phyloP scores from a whole-genome alignment of 2,329 filamentous ascomycete species.

The Paraphoma chrysanthemicola region DNA sequence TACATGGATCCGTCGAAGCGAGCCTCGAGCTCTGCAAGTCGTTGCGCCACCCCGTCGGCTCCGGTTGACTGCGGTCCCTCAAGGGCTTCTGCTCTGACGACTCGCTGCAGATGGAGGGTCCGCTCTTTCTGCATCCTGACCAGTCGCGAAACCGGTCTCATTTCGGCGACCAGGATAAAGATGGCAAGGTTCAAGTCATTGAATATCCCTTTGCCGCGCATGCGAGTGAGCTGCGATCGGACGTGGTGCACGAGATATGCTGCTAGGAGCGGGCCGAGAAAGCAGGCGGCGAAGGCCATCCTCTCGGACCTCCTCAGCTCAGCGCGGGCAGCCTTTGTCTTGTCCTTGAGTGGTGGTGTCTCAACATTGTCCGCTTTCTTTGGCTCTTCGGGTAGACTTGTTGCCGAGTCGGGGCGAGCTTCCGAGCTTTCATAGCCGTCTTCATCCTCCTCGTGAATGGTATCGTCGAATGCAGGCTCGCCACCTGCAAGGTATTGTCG shows the following conservation, averaged over 20 bases:
- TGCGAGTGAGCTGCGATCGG: conserved; percentile 80
- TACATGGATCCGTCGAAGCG: conserved; percentile 56
- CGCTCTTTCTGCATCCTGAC: conserved; percentile 80
- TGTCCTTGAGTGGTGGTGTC: conserved; percentile 9
- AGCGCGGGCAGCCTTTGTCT: conserved; percentile 53
- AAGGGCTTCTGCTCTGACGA: conserved; percentile 57
- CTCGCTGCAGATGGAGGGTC: conserved; percentile 80
- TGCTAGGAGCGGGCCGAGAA: conserved; percentile 77
- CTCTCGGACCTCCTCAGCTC: conserved; percentile 80
- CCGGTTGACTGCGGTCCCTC: conserved; percentile 23
- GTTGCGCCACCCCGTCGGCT: conserved; percentile 58
- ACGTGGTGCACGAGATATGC: conserved; percentile 85
- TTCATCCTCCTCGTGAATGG: conserved; percentile 40
- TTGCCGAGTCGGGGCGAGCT: conserved; percentile 14
- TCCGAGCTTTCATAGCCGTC: conserved; percentile 17
- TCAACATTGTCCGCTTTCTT: conserved; percentile 4
- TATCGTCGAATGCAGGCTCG: conserved; percentile 23
- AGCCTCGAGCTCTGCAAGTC: conserved; percentile 74
- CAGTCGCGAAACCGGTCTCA: conserved; percentile 81
- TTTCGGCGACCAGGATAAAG: conserved; percentile 85
- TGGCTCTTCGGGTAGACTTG: conserved; percentile 14
- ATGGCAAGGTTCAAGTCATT: conserved; percentile 93
- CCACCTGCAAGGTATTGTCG: conserved; percentile 33
- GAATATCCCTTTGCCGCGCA: conserved; percentile 74
- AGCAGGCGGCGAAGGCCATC: conserved; percentile 77